phyloP scores from a whole-genome alignment of 2,329 filamentous ascomycete species.

The Aurifilum marmelostoma region DNA sequence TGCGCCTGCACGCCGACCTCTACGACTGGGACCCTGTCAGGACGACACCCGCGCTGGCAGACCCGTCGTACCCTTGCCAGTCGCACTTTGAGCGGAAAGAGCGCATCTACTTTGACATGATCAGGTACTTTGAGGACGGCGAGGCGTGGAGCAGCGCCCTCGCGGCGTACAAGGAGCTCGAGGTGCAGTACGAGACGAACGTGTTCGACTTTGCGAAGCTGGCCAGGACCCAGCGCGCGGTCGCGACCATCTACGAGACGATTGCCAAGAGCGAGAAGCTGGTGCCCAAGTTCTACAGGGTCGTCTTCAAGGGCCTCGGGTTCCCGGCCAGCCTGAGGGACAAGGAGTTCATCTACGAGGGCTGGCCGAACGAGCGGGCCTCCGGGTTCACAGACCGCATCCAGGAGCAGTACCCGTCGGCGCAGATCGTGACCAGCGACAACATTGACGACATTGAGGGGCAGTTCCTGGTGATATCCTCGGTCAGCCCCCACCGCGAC shows the following conservation, averaged over 20 bases:
- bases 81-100: constrained; percentile 92
- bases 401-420: constrained; percentile 85
- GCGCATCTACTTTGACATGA: constrained; percentile 89
- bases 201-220: constrained; percentile 91
- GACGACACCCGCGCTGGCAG: constrained; percentile 66
- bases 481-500: constrained; percentile 82
- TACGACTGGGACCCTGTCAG: constrained; percentile 86
- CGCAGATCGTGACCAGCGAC: constrained; percentile 74
- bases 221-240: constrained; percentile 84
- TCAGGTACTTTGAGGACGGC: constrained; percentile 93
- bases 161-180: constrained; percentile 86
- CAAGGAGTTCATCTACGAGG: constrained; percentile 92
- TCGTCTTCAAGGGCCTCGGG: constrained; percentile 85
- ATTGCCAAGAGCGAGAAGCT: constrained; percentile 80
- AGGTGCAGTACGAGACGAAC: constrained; percentile 87
- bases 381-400: constrained; percentile 86
- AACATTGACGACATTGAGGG: constrained; percentile 82
- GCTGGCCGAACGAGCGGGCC: constrained; percentile 73
- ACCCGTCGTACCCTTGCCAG: constrained; percentile 80
- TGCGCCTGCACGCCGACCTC: constrained; percentile 87
- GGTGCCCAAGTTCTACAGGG: constrained; percentile 86
- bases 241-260: constrained; percentile 88
- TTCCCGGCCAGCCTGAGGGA: constrained; percentile 82
- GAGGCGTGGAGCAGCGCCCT: constrained; percentile 90
- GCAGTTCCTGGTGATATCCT: constrained; percentile 82